Base-by-base conservation (phyloP, 345 rosid species). In the Eucalyptus erythrocorys region DNA sequence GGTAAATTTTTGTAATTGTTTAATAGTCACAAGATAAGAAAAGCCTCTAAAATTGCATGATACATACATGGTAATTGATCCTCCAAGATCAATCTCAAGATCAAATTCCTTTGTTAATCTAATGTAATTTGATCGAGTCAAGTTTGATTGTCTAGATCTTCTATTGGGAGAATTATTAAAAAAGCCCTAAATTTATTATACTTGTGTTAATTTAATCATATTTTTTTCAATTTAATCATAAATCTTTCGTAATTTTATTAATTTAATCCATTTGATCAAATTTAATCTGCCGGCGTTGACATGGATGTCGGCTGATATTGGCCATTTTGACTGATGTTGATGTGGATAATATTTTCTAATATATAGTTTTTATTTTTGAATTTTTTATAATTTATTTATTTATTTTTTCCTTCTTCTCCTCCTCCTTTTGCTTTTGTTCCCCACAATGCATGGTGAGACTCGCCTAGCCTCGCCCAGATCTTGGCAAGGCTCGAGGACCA, bases 251-350 rank as follows among this genome's bases (percentile, higher is more conserved):
- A 51, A 51, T 51, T 51, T 4, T 51, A 51, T 0, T 51, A 51
- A 19, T 51, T 51, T 51, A 51, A 51, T 51, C 0, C 1, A 19
- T 51, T 51, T 4, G 0, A 19, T 7, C 57, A 51, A 51, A 51
- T 19, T 51, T 51, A 0, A 1, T 19, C 1, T 0, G 0, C 57
- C 0, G 0, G 0, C 0, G 0, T 51, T 51, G 0, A 51, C 0
- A 1, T 51, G 10, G 2, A 51, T 7, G 57, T 0, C 0, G 3
- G 0, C 3, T 51, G 4, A 4, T 51, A 51, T 0, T 19, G 1
- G 24, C 2, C 2, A 1, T 51, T 51, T 51, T 51, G 2, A 0
- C 1, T 51, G 1, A 19, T 7, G 5, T 51, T 51, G 2, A 21
- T 0, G 0, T 51, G 0, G 3, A 51, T 19, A 51, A 8, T 51